Conservation (phyloP, 1,284 basidiomycete species). For the Heterobasidion irregulare region DNA sequence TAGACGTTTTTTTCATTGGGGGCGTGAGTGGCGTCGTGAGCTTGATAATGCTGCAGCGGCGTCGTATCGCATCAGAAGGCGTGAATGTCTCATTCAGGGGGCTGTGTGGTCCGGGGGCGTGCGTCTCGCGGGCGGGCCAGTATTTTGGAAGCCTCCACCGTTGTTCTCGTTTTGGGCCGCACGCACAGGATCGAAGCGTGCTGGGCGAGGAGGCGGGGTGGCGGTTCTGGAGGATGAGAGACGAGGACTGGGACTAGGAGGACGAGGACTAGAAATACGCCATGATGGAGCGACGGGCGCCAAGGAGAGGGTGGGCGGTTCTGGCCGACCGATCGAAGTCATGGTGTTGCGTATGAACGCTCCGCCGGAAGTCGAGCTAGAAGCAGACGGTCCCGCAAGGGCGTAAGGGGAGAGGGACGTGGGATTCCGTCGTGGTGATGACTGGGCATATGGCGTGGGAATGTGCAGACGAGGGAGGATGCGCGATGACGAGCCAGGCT, state of each 20-base stretch:
- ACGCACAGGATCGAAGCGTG: constrained; percentile 13
- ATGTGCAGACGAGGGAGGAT: constrained; percentile 24
- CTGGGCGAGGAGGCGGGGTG: constrained; percentile 4
- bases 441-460: constrained; percentile 47
- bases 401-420: neutral
- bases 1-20: neutral
- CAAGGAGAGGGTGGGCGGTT: neutral
- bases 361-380: constrained; percentile 7
- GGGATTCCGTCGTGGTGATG: neutral
- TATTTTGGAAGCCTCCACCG: neutral
- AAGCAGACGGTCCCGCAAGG: neutral
- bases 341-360: neutral
- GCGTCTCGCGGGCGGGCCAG: neutral
- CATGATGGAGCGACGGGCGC: neutral
- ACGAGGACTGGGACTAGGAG: neutral
- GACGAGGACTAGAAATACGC: constrained; percentile 7
- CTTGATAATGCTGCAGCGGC: neutral
- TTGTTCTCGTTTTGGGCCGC: constrained; percentile 11
- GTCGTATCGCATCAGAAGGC: neutral
- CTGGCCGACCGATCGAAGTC: neutral
- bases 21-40: neutral
- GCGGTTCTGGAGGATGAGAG: neutral
- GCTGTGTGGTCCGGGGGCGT: neutral
- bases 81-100: neutral
- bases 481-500: neutral